Evolutionary conservation across 2,329 filamentous ascomycete species (phyloP).

Genomic region (Fusarium zealandicum): DNA sequence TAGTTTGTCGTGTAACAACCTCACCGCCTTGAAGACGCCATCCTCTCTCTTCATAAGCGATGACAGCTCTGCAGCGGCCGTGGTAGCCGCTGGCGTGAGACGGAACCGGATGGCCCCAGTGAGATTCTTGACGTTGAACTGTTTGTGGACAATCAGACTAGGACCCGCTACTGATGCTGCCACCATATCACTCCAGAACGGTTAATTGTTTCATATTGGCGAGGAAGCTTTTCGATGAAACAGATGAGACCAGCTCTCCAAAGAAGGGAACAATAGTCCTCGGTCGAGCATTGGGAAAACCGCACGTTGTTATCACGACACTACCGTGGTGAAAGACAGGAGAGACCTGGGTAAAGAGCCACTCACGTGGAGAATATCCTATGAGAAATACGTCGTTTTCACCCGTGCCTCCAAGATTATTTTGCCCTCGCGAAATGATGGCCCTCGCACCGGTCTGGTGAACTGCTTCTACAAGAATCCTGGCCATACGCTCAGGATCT

Average conservation of each 20-base stretch:
- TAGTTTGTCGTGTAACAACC: conserved; percentile 34
- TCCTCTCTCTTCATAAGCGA: conserved; percentile 26
- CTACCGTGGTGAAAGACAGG: conserved; percentile 75
- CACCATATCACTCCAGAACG: conserved; percentile 25
- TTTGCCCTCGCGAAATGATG: conserved; percentile 75
- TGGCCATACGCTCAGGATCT: conserved; percentile 68
- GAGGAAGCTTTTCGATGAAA: background rate
- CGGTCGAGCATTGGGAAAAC: conserved; percentile 70
- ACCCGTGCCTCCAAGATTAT: conserved; percentile 65
- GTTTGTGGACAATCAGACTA: conserved; percentile 8
- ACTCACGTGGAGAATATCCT: conserved; percentile 75
- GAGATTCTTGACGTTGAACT: conserved; percentile 13
- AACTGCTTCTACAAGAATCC: conserved; percentile 71
- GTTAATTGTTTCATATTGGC: conserved; percentile 16
- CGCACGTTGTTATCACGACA: conserved; percentile 73
- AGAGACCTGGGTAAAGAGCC: conserved; percentile 70
- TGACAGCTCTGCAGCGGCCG: conserved; percentile 11
- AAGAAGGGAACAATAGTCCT: conserved; percentile 80
- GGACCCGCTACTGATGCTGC: conserved; percentile 15
- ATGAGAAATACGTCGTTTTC: conserved; percentile 71
- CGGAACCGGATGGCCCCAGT: conserved; percentile 23
- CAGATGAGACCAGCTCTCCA: conserved; percentile 47
- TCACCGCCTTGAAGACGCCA: conserved; percentile 26
- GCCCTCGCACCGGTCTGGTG: conserved; percentile 68
- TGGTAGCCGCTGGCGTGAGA: conserved; percentile 9